Base-by-base conservation (phyloP, 2,329 filamentous ascomycete species). In the Colletotrichum tropicale region DNA sequence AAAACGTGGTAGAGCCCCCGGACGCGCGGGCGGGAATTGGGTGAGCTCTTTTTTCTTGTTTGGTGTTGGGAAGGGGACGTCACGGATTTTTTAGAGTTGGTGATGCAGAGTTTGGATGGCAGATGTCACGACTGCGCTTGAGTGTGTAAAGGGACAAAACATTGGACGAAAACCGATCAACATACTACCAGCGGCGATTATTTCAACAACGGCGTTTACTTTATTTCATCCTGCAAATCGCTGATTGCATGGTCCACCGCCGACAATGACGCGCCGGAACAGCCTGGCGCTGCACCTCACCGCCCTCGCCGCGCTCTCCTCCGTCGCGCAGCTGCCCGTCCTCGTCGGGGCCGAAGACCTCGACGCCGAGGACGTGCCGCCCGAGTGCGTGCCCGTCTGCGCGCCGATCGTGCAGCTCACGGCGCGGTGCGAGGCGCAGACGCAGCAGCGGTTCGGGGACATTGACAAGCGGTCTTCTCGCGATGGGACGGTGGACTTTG, bases 341-440 rank as follows among this genome's bases (percentile, higher is more conserved):
- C 21, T 60, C 48, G 72, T 58, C 6, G 12, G 38, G 61, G 70
- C 74, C 8, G 70, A 76, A 26, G 74, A 76, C 8, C 65, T 74
- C 26, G 70, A 76, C 16, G 43, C 70, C 4, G 70, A 70, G n/a
- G 74, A 76, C 32, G 74, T 76, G 15, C 74, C 74, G 24, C 43
- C 74, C 24, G 70, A 69, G 26, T 76, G 74, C 38, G 70, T 26
- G 6, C 8, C 26, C 18, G n/a, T 26, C 13, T 76, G 74, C 26
- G 43, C 64, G 18, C 70, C 74, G 8, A 60, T 76, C 16, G 65
- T 65, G 21, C 58, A 69, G 70, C 65, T 76, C 15, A 76, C 74
- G 58, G 60, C 16, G 13, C 64, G 64, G 26, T 76, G 74, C 58
- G 74, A 76, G 43, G 60, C 60, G 28, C 38, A 64, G 18, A 70